Percentiles rank a stretch among this genome's conserved stretches.
Evolutionary conservation across 257 asterid genomes (phyloP).

Genomic region (Solanum megistacrolobum): DNA sequence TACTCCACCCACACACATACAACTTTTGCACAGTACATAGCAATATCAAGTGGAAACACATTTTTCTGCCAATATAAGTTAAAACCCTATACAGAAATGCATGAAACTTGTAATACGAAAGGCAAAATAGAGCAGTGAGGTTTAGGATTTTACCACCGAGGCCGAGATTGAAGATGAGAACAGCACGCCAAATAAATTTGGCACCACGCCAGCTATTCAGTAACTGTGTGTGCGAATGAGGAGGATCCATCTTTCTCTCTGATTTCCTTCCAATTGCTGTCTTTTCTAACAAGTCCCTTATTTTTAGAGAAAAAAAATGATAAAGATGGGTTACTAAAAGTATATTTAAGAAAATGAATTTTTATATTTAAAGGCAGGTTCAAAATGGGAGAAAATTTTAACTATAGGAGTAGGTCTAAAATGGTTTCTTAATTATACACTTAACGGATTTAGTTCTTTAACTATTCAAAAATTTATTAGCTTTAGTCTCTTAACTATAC

Average conservation of each 20-base stretch:
- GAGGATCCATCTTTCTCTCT: background rate
- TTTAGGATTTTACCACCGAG: conserved; percentile 39
- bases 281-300: background rate
- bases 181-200: conserved; percentile 53
- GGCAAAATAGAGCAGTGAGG: background rate
- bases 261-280: background rate
- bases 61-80: background rate
- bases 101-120: background rate
- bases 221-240: background rate
- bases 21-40: background rate
- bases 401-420: too few relatives aligned
- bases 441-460: too few relatives aligned
- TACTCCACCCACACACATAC: background rate
- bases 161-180: conserved; percentile 52
- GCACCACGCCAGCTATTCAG: conserved; percentile 10
- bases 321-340: background rate
- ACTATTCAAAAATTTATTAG: too few relatives aligned
- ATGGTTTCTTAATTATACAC: too few relatives aligned
- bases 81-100: background rate
- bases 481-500: too few relatives aligned
- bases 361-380: background rate
- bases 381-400: too few relatives aligned
- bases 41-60: background rate
- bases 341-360: too few relatives aligned
- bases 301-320: background rate